Conservation (phyloP, 208 protist genomes). For the Strigomonas culicis region DNA sequence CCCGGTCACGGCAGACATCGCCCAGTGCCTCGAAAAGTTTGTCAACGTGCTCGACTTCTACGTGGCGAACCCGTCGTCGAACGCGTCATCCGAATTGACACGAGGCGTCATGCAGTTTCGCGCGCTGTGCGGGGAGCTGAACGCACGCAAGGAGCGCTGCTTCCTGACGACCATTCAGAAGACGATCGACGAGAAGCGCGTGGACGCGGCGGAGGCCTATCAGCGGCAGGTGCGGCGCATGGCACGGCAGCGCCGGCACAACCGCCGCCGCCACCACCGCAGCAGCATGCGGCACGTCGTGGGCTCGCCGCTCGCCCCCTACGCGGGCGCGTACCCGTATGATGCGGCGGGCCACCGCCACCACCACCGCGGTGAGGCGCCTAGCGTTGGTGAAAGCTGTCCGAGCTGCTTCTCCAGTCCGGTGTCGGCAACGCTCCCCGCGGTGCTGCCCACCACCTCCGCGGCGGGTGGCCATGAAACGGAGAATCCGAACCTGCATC, state of each 20-base stretch:
- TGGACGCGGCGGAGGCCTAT: neutral
- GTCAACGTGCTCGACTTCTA: conserved; percentile 52
- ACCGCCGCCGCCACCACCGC: neutral
- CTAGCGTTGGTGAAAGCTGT: no score
- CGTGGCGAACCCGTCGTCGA: conserved; percentile 35
- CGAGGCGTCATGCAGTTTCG: conserved; percentile 62
- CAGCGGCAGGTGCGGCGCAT: no score
- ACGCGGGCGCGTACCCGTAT: neutral
- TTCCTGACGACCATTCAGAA: conserved; percentile 48
- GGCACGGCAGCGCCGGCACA: no score
- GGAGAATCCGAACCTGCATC: no score
- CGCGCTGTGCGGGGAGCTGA: conserved; percentile 44
- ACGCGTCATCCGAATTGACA: conserved; percentile 52
- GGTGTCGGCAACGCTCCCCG: no score
- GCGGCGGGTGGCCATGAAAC: no score
- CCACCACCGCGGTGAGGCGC: no score
- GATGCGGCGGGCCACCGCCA: neutral
- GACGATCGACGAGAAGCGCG: conserved; percentile 33
- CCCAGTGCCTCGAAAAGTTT: conserved; percentile 46
- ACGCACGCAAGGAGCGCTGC: conserved; percentile 40
- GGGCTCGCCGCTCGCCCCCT: no score
- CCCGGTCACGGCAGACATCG: conserved; percentile 52
- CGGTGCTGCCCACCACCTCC: no score
- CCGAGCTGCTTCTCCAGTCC: no score
- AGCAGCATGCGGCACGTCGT: no score